Base-by-base conservation (phyloP, 768 basidiomycete genomes). In the Galerina marginata region DNA sequence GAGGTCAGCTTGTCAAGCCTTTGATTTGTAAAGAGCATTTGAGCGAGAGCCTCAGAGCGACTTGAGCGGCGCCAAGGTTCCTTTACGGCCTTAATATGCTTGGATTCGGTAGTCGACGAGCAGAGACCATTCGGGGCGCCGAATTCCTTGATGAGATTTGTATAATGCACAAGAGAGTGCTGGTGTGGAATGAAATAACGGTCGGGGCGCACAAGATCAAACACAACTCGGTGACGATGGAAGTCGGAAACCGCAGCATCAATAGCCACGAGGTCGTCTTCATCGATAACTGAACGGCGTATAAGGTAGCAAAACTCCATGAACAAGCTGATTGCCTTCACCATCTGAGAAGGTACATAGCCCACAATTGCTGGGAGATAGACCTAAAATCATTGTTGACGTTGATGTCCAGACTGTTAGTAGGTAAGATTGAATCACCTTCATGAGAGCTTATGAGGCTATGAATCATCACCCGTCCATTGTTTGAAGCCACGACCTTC, bases 391-490 rank as follows among this genome's bases (percentile, higher is more conserved):
- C 20, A 20, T 20, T 20, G 20, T 20, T 20, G 20, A 20, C 20
- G 20, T 20, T 20, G 2, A 20, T 20, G 20, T 20, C 20, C 1
- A 20, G 20, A 2, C 20, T 20, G 20, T 20, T 20, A 20, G 20
- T 20, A 20, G 20, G 20, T 20, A 20, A 20, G 20, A 20, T 20
- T 20, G 20, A 20, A 20, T 20, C 20, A 20, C 20, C 72, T 76
- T 77, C 73, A 77, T 77, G 0, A 76, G 56, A 2, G 66, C 75
- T n/a, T n/a, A n/a, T n/a, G n/a, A n/a, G n/a, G n/a, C 54, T 76
- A 76, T 4, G 74, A 78, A 45, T 78, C 71, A 51, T 76, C 67
- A 0, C 74, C 73, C 3, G 72, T 76, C 76, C 75, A 77, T 49
- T 77, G 73, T 20, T 71, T 65, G 47, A 74, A 75, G 9, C 60